Base-by-base conservation (phyloP, 305 asterid species). In the Salvia sclarea region DNA sequence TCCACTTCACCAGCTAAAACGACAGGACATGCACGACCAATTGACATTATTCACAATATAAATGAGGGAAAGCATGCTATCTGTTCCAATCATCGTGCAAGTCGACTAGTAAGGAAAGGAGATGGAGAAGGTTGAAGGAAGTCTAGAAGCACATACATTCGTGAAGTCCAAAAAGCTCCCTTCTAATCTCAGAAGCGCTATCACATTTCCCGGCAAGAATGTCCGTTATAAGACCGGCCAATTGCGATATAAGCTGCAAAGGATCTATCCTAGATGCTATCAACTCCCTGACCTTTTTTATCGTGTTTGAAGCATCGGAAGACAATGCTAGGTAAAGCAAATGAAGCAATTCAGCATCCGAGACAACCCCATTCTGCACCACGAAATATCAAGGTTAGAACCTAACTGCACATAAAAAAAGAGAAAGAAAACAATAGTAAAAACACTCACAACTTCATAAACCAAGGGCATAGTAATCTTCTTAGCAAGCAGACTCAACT, bases 221-320 rank as follows among this genome's bases (percentile, higher is more conserved):
- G 66, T 91, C 96, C 96, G 89, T 85, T 63, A 89, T 87, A 71
- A 91, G 88, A 72, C 85, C 87, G 50, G 96, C 95, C 73, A 91
- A 68, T 74, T 89, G 98, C 8, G 96, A 84, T 58, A 81, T 68
- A 28, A 91, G 86, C 64, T 89, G 95, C 86, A 89, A 68, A 10
- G 98, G 98, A 71, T 89, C 98, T 45, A 89, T 81, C 49, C 97
- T 77, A 6, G 96, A 86, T 48, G 83, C 74, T 90, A 89, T 81
- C 40, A 91, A 80, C 76, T 87, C 95, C 71, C 96, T 79, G 16
- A 96, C 89, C 76, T 68, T 76, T 84, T 80, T 87, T 5, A 91
- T 93, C 6, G 96, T 91, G 69, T 81, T 84, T 38, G 92, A 78
- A 65, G 93, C 91, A 78, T 91, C 92, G 25, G 91, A 84, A 10